A percentile compares a stretch with the other conserved stretches of the same genome.
phyloP scores from a whole-genome alignment of 2,329 filamentous ascomycete genomes.

The Exutisphaerella laricina region DNA sequence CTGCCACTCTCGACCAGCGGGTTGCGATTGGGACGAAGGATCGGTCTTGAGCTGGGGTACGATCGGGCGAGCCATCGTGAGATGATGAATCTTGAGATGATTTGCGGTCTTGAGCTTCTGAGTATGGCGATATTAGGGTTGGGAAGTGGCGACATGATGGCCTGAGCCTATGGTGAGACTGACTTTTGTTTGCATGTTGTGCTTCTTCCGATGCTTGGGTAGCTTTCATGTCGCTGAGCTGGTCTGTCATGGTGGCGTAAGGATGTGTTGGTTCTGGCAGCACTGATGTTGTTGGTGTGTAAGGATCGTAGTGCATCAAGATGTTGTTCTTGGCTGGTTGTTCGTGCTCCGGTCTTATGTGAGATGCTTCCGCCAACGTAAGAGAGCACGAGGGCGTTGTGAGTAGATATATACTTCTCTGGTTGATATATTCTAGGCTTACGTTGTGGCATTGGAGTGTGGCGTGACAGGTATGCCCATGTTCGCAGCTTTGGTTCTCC shows the following conservation, averaged over 20 bases:
- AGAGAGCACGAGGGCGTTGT: not conserved
- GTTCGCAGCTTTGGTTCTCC: not conserved
- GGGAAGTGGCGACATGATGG: not conserved
- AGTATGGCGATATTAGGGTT: not conserved
- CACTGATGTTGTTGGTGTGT: not conserved
- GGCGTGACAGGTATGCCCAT: not conserved
- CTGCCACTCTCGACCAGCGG: conserved; percentile 1
- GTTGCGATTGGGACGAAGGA: conserved; percentile 6
- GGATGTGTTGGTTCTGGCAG: not conserved
- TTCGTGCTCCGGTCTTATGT: not conserved
- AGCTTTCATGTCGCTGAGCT: not conserved
- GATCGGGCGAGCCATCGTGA: not conserved
- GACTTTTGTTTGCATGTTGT: not conserved
- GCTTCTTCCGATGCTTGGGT: not conserved
- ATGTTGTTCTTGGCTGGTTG: not conserved
- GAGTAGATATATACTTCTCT: not conserved
- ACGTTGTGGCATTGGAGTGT: not conserved
- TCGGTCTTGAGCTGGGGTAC: not conserved
- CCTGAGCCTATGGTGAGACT: not conserved
- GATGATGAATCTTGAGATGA: no score
- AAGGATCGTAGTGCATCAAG: conserved; percentile 2
- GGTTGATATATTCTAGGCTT: not conserved
- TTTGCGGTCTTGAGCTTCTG: not conserved
- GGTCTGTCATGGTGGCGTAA: conserved; percentile 1
- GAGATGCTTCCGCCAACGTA: not conserved